Percentiles rank a stretch among this genome's conserved stretches.
Conservation (phyloP, 1,139 yeast genomes). For the Maudiozyma humilis region DNA sequence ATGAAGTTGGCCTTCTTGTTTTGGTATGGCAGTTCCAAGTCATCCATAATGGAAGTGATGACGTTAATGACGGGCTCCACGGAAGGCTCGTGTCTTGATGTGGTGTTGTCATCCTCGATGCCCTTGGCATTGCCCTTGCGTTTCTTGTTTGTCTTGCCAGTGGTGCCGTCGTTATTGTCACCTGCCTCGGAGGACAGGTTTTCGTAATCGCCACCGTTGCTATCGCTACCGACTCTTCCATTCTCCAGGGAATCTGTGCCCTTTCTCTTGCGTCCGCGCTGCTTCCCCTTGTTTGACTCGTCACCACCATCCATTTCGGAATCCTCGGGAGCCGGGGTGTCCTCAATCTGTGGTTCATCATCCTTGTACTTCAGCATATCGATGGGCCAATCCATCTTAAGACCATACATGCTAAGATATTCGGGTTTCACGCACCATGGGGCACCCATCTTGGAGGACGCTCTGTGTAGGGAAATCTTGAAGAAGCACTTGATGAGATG, state of each 20-base stretch:
- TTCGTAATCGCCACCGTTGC: slow-evolving; percentile 3
- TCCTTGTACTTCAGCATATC: slow-evolving; percentile 28
- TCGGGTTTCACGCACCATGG: slow-evolving; percentile 93
- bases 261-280: slow-evolving; percentile 1
- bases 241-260: slow-evolving; percentile 4
- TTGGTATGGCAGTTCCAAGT: slow-evolving; percentile 30
- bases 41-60: slow-evolving; percentile 32
- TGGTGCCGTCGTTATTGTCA: not conserved
- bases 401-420: slow-evolving; percentile 38
- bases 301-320: not conserved
- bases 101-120: slow-evolving; percentile 3
- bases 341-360: slow-evolving; percentile 20
- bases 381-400: slow-evolving; percentile 31
- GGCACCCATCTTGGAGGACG: slow-evolving; percentile 76
- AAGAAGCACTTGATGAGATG: slow-evolving; percentile 83
- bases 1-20: slow-evolving; percentile 18
- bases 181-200: slow-evolving; percentile 2
- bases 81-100: slow-evolving; percentile 4
- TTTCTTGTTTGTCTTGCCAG: slow-evolving; percentile 6
- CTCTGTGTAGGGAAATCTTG: slow-evolving; percentile 70
- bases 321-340: not conserved
- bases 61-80: slow-evolving; percentile 13
- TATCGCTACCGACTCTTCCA: slow-evolving; percentile 5
- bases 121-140: not conserved
- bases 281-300: not conserved